Evolutionary conservation across 176 grass and related monocot genomes (phyloP), one percentile per base, ranked within the genome.

Genomic region (Lolium perenne): DNA sequence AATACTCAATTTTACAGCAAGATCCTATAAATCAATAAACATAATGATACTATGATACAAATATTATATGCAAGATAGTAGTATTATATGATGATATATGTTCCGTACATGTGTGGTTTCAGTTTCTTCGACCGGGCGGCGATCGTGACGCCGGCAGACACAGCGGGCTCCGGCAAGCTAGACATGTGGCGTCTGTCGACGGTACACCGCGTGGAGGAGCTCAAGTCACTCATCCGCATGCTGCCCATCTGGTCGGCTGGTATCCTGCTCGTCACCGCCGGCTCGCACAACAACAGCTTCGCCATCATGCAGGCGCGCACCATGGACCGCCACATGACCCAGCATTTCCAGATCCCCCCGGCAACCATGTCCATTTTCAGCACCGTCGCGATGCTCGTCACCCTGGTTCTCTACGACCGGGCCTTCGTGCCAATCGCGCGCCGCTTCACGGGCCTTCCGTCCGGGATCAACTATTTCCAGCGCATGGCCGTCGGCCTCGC

Each of bases 391-490:
- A 90, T 87, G 94, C 83, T 97, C 29, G 0, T 73, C 56, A 71
- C 80, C 78, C 74, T 97, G 1, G 74, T 65, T 10, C 50, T 94
- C 69, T 97, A 97, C 74, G 94, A 97, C 86, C 94, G 83, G 17
- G 79, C 68, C 6, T 83, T 97, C 83, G 91, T 97, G 26, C 94
- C 92, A 4, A 6, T 90, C 6, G 82, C 86, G 46, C 90, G 95
- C 75, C 86, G 87, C 66, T 72, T 94, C 83, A 91, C 92, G 13
- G 82, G 91, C 53, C 70, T 75, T 2, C 84, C 70, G 0, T 88
- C 90, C 8, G 95, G 95, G 22, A 94, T 97, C 54, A 93, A 86
- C 10, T 90, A 89, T 89, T 88, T 94, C 56, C 92, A 94, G 92
- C 90, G 92, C 84, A 91, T 92, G 80, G 95, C 86, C 76, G 71